Evolutionary conservation across 345 rosid genomes (phyloP).

Genomic region (Hibiscus trionum): DNA sequence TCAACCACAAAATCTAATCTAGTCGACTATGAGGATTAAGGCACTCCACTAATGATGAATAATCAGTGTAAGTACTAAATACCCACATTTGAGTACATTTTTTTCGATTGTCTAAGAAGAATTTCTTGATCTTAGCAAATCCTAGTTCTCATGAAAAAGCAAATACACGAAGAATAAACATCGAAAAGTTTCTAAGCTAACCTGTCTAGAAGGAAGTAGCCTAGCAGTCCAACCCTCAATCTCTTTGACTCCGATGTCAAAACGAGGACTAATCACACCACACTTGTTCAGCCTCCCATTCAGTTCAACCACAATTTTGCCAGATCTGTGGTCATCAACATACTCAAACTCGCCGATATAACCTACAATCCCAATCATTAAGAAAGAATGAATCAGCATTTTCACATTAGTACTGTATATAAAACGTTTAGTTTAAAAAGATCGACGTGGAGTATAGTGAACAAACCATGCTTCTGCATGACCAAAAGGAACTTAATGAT

Average conservation of each 20-base stretch:
- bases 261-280: conserved; percentile 81
- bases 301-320: conserved; percentile 70
- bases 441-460: not conserved
- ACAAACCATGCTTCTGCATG: conserved; percentile 79
- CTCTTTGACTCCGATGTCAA: conserved; percentile 77
- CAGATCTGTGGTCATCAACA: conserved; percentile 81
- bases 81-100: not conserved
- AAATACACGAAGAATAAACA: not conserved
- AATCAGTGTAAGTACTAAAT: not conserved
- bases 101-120: not conserved
- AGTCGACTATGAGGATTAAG: not conserved
- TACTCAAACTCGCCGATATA: conserved; percentile 78
- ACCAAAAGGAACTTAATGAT: conserved; percentile 74
- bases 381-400: not conserved
- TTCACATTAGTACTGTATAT: not conserved
- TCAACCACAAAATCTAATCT: not conserved
- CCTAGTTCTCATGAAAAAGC: not conserved
- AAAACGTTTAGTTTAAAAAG: not conserved
- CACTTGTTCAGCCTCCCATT: conserved; percentile 77
- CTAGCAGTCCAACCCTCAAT: conserved; percentile 87
- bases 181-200: conserved; percentile 5
- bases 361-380: conserved; percentile 29
- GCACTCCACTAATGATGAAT: not conserved
- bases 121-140: not conserved
- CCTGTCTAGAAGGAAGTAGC: conserved; percentile 84